Evolutionary conservation across 768 basidiomycete genomes (phyloP), one percentile per base, ranked within the genome.

Genomic region (Collybia nuda): DNA sequence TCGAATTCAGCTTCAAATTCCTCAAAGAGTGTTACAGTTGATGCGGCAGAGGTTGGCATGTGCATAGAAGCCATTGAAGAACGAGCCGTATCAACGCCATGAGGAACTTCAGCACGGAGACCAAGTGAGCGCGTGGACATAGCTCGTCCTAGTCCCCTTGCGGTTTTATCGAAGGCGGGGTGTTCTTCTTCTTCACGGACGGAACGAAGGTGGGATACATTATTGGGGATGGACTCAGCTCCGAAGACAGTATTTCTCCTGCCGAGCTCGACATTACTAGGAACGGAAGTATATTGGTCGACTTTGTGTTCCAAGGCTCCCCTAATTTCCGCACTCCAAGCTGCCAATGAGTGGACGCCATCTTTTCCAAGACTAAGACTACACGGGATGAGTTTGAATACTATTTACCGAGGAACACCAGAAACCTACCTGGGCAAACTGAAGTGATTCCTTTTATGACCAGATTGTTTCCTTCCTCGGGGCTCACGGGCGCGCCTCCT

Each of bases 281-380:
- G 68, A 37, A 73, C 58, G 14, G 69, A 62, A 29, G 67, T 67
- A 55, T 77, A 67, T 43, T 75, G 71, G 2, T 62, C 72, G 46
- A 70, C 63, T 45, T 70, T 72, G 43, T 46, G 62, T 43, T 82
- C 79, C 21, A 84, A 55, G 5, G 76, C 79, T 49, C 64, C 72
- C 53, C 76, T 72, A 32, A 85, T 65, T n/a, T 86, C 85, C 3
- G 71, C 71, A 52, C 73, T 70, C 83, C 78, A 84, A 15, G 65
- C 62, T 4, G 78, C 64, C 41, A 81, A 62, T 32, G 79, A 72
- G 40, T 81, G 78, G 9, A 78, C 53, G 15, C 78, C 79, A 49
- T 82, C 82, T 61, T 80, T 83, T 38, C 81, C 80, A 32, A 88
- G 79, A 53, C 81, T 72, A 23, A 88, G 73, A 54, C 86, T 89